A percentile compares a stretch with the other conserved stretches of the same genome.
Conservation (phyloP, 768 basidiomycete genomes). For the Pleurotus eryngii region DNA sequence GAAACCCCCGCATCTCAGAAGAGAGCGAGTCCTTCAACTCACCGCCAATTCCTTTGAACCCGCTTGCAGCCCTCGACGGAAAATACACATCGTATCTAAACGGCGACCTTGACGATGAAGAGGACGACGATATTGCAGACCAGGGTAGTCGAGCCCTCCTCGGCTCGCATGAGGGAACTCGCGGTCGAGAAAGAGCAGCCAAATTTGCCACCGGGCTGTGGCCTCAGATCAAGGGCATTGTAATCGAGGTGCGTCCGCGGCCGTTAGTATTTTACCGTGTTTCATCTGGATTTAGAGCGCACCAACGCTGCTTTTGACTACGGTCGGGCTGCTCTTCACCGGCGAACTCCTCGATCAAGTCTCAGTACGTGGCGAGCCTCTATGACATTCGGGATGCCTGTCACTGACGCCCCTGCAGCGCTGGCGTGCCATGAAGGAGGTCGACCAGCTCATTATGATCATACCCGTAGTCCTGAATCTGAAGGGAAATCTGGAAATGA, state of each 20-base stretch:
- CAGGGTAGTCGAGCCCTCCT: conserved; percentile 47
- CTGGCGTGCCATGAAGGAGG: conserved; percentile 85
- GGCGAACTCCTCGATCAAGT: conserved; percentile 87
- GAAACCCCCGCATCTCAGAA: neutral
- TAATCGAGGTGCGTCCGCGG: conserved; percentile 57
- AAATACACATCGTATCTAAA: conserved; percentile 9
- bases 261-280: neutral
- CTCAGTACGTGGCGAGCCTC: conserved; percentile 50
- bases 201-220: conserved; percentile 30
- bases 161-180: conserved; percentile 23
- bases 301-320: conserved; percentile 82
- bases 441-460: conserved; percentile 96
- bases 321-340: conserved; percentile 83
- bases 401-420: conserved; percentile 38
- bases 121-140: conserved; percentile 27
- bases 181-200: conserved; percentile 17
- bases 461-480: conserved; percentile 92
- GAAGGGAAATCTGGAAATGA: conserved; percentile 99
- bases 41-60: conserved; percentile 4
- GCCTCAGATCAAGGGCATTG: conserved; percentile 58
- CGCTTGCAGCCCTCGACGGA: conserved; percentile 3
- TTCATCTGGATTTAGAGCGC: conserved; percentile 53
- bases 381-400: neutral
- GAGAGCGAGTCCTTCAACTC: neutral
- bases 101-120: conserved; percentile 33